Percentiles rank a stretch among this genome's conserved stretches.
Conservation (phyloP, 176 grass and related monocot species). For the Saccharum officinarum region DNA sequence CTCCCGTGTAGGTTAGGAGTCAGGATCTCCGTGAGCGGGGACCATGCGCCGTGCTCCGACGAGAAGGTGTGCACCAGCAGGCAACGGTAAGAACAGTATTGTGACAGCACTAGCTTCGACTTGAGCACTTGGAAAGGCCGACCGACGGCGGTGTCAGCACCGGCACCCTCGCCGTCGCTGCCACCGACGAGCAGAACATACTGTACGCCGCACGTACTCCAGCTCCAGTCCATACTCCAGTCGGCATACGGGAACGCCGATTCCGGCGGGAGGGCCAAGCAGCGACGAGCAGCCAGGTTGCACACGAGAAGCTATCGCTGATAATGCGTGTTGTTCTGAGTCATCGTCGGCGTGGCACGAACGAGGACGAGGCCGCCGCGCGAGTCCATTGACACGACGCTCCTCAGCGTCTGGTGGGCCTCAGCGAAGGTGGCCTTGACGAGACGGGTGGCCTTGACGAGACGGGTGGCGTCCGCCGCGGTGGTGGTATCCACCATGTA, state of each 20-base stretch:
- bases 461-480: not conserved
- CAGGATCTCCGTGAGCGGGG: not conserved
- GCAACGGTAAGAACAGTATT: not conserved
- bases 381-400: not conserved
- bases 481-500: not conserved
- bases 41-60: not conserved
- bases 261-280: not conserved
- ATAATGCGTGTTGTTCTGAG: too few relatives aligned
- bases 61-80: not conserved
- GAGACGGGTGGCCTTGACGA: too few relatives aligned
- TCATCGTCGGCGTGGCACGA: not conserved
- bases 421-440: too few relatives aligned
- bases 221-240: too few relatives aligned
- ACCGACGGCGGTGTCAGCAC: not conserved
- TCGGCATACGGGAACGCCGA: not conserved
- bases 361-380: not conserved
- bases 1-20: not conserved
- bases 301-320: not conserved
- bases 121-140: not conserved
- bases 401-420: too few relatives aligned
- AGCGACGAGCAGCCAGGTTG: not conserved
- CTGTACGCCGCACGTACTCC: too few relatives aligned
- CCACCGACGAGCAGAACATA: too few relatives aligned
- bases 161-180: too few relatives aligned
- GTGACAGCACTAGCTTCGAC: not conserved